Base-by-base conservation (phyloP, 140 eudicot genomes). In the Bidens hawaiensis region DNA sequence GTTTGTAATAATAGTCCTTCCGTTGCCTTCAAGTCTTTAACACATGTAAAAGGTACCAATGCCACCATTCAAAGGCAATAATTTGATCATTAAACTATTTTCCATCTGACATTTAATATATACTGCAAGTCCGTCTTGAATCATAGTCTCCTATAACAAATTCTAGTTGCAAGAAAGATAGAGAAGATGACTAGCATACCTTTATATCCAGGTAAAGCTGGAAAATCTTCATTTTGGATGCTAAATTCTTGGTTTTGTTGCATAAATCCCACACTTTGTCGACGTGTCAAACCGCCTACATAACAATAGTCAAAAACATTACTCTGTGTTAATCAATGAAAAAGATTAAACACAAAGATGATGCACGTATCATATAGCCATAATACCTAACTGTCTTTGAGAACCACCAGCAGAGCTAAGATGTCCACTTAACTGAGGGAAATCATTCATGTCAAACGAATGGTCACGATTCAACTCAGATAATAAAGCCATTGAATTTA, bases 181-280 rank as follows among this genome's bases (percentile, higher is more conserved):
- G 33, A 28, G 33, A 28, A 28, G 33, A 5, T 28, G 33, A 28
- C 33, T 28, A 5, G 33, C 5, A 5, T 28, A 28, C 33, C 33
- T 30, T 12, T 22, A 51, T 38, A 48, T 48, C 33, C 33, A 28
- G 33, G 33, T 28, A 28, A 28, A 28, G 33, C 33, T 28, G 33
- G 33, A 28, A 28, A 28, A 28, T 28, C 33, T 28, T 28, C 33
- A 28, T 90, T 90, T 65, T 90, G 97, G 53, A 90, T 90, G 79
- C 97, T 87, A 76, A 90, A 90, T 71, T 90, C 97, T 76, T 90
- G 97, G 72, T 84, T 90, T 74, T 90, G 97, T 69, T 87, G 97
- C 75, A 73, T 70, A 69, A 84, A 85, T 18, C 95, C 94, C 52
- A 88, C 75, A 65, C 76, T 83, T 75, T 85, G 96, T 69, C 85